Evolutionary conservation across 805 yeast genomes (phyloP), one percentile per base, ranked within the genome.

Genomic region (Zygosaccharomyces bisporus): DNA sequence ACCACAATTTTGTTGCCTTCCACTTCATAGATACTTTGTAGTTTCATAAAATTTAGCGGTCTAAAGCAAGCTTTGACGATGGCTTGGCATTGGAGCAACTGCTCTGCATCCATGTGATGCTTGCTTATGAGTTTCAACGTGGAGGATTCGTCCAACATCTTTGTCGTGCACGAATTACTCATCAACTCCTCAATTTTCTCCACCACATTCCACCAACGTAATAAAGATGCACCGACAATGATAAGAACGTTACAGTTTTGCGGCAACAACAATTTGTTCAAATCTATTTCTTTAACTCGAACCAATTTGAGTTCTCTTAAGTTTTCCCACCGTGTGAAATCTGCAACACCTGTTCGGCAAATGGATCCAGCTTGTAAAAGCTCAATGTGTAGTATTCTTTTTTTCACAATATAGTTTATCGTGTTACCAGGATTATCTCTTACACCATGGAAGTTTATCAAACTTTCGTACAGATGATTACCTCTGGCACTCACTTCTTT

Each of bases 301-400:
- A 27, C 32, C 7, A 63, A 17, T 2, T 25, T 24, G n/a, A 63
- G 34, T 18, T 40, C 45, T 39, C 46, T 46, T 12, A 63, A 43
- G 24, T 55, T 53, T 25, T 58, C 64, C 67, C 67, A 63, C 40
- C 53, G 52, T 4, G 54, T 47, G 8, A 61, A 54, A 43, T 63
- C 64, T 2, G 61, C 55, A 3, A 56, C 25, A 6, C 52, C 47
- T n/a, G 41, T 35, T 21, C 33, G 37, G 13, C 58, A 40, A 6
- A 50, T 20, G 21, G 51, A 44, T 12, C 43, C 40, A 24, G 51
- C 19, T 44, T 51, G 52, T 27, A 43, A 34, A 2, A 61, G 21
- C 34, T 45, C 48, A 7, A 63, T 37, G 10, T 35, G 41, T 20
- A 39, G 21, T 2, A 58, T 52, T 33, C 57, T 49, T 30, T 52